Base-by-base conservation (phyloP, 495 filamentous ascomycete species). In the Daldinia vernicosa region DNA sequence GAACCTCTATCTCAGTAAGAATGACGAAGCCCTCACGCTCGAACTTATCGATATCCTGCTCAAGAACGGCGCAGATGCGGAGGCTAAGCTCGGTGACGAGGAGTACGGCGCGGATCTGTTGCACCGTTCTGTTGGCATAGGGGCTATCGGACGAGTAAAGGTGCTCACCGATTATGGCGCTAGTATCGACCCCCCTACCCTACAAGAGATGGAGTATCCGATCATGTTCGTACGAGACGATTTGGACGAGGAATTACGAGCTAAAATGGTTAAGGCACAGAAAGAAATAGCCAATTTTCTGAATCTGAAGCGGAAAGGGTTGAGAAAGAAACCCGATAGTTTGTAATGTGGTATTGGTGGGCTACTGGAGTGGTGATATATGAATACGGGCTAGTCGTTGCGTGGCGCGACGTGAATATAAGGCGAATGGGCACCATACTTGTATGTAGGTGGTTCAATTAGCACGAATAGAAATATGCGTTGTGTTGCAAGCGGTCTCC, bases 11-110 rank as follows among this genome's bases (percentile, higher is more conserved):
- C 24, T 53, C 26, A 30, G 22, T 24, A 24, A 30, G 50, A 11
- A 30, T 6, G 50, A 53, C 26, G 50, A 53, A n/a, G 50, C 50
- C 12, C 50, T 53, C 27, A 53, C 50, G 12, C 24, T 53, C 50
- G 50, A 53, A 30, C 50, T 53, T 24, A 53, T 53, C 26, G 50
- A 11, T 14, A 30, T n/a, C 3, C 12, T 53, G 6, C 50, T 53
- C 26, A 24, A 30, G 50, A 53, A 53, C 27, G 50, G 50, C 24
- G 50, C 50, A 24, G 27, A 53, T n/a, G 24, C 50, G 26, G 50
- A 53, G 12, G 27, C 50, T 11, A 53, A 30, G 15, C 11, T 53
- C 1, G 11, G 22, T 11, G 3, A 22, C 6, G 26, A 52, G 4
- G 12, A 27, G 24, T 30, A 28, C 12, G 27, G 14, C 50, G 11